Evolutionary conservation across 139 green algal genomes (phyloP).

Genomic region (Chlamydomonas incerta): DNA sequence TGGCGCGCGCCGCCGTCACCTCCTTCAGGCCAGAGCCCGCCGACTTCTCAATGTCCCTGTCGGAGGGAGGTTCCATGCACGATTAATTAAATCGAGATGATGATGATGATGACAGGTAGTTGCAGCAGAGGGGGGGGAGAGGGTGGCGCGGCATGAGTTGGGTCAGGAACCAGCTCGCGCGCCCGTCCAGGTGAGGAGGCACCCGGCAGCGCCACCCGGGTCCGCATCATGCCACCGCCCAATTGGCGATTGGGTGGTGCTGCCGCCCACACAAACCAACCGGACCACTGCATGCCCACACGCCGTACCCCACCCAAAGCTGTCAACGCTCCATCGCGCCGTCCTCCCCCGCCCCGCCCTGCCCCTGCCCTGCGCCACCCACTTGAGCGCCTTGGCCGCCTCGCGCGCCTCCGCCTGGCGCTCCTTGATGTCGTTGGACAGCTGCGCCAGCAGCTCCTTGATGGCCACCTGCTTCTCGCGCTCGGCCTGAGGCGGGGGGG

Average conservation of each 20-base stretch:
- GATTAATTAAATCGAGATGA: background rate
- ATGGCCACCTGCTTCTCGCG: conserved; percentile 29
- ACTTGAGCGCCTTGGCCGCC: conserved; percentile 36
- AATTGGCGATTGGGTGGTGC: too few relatives aligned
- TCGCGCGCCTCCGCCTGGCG: conserved; percentile 19
- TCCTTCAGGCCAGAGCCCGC: conserved; percentile 13
- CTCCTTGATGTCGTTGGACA: conserved; percentile 42
- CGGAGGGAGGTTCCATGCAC: background rate
- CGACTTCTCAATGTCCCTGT: conserved; percentile 34
- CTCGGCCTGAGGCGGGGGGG: background rate
- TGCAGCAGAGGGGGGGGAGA: too few relatives aligned
- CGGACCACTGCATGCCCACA: too few relatives aligned
- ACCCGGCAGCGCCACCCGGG: too few relatives aligned
- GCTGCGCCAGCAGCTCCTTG: conserved; percentile 39
- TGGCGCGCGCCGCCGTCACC: background rate
- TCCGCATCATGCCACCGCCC: too few relatives aligned
- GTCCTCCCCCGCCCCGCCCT: background rate
- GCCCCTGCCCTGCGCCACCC: too few relatives aligned
- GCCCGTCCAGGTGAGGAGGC: too few relatives aligned
- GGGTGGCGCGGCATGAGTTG: too few relatives aligned
- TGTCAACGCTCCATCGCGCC: too few relatives aligned
- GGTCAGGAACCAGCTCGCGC: too few relatives aligned
- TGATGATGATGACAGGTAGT: background rate
- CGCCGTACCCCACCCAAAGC: too few relatives aligned
- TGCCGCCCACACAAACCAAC: too few relatives aligned